Evolutionary conservation across 352 stramenopile species (phyloP), one percentile per base, ranked within the genome.

Genomic region (Thalassiosira oceanica): DNA sequence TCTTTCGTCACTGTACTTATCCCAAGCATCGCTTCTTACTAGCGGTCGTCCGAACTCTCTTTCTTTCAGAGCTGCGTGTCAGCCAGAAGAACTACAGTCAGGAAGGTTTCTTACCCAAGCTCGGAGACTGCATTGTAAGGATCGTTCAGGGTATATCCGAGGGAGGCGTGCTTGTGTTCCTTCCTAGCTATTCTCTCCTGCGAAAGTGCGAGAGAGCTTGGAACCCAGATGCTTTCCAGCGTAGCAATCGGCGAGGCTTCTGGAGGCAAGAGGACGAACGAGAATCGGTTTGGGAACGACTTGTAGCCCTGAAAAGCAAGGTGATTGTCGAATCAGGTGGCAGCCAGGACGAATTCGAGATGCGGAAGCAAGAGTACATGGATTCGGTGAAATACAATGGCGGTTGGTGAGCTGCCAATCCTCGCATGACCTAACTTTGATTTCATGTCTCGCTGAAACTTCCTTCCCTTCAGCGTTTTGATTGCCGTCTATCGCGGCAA

Each of bases 401-500:
- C 20, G 75, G 61, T 3, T 89, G 82, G n/a, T n/a, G n/a, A n/a
- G n/a, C n/a, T n/a, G n/a, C n/a, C n/a, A n/a, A n/a, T n/a, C n/a
- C n/a, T n/a, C n/a, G n/a, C n/a, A n/a, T n/a, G n/a, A n/a, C n/a
- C n/a, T n/a, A n/a, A n/a, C n/a, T n/a, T n/a, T n/a, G n/a, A n/a
- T n/a, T n/a, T n/a, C n/a, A n/a, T n/a, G n/a, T n/a, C n/a, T n/a
- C n/a, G n/a, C n/a, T n/a, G n/a, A n/a, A n/a, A n/a, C n/a, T n/a
- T n/a, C n/a, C n/a, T n/a, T n/a, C n/a, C n/a, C n/a, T n/a, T n/a
- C n/a, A n/a, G n/a, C 26, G 48, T 84, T 13, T 49, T 90, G n/a
- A 50, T 90, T 27, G 82, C 82, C 18, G 82, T 90, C 0, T 90
- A 78, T 56, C 57, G 82, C 33, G 82, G 82, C 2, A 90, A 90